Evolutionary conservation across 176 grass and related monocot genomes (phyloP), one percentile per base, ranked within the genome.

Genomic region (Carex kokanica): DNA sequence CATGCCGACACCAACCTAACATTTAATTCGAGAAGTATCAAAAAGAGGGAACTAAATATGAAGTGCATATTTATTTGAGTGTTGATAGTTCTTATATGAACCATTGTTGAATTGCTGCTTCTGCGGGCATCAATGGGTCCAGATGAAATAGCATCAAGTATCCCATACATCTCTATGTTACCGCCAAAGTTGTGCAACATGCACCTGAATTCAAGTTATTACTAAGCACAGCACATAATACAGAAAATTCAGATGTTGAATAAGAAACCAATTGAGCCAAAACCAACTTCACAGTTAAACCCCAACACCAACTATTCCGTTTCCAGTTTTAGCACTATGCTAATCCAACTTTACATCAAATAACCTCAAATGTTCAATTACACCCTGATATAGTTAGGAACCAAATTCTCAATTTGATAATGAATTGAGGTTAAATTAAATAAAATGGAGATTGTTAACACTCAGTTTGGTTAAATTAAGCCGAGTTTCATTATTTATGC

Each of bases 171-270:
- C 88, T 98, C 95, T 82, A 98, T 87, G 80, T 97, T 97, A 78
- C 92, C 94, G 78, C 94, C 94, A 91, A 97, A 97, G 78, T 97
- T 97, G 87, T 97, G 94, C 84, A 97, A 83, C 95, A 98, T 91
- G 88, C 95, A 98, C 95, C 95, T 98, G 63, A 87, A 83, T 78
- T 88, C 75, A 80, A 87, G 63, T 10, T 83, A 78, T 31, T 25
- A 69, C 58, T 67, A 18, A 20, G 81, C 18, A 70, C 86, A 60
- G 3, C 14, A 36, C n/a, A 41, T 40, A 18, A 51, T 52, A 18
- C 27, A 79, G 17, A 58, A 36, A 34, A 18, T 58, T 79, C 2
- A 40, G 16, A 60, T 62, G 32, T 58, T 61, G 18, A 41, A 81
- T 81, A 81, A n/a, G 16, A 36, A 62, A 60, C 14, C 21, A 16